phyloP scores from a whole-genome alignment of 345 rosid species.

The Acer campestre region DNA sequence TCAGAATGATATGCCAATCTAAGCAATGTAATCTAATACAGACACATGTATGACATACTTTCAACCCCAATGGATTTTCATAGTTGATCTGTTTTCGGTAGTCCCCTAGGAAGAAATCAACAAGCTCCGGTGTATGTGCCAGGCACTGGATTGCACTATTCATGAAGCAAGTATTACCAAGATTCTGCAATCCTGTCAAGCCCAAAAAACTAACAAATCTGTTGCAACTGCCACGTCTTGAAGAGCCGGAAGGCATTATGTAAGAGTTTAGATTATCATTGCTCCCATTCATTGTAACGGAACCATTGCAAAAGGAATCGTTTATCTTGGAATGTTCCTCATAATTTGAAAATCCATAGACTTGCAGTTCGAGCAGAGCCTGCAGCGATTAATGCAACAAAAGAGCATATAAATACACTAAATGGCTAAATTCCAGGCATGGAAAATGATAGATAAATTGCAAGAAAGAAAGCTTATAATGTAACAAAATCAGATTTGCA shows the following conservation, averaged over 20 bases:
- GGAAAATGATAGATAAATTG: not conserved
- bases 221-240: constrained; percentile 27
- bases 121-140: constrained; percentile 67
- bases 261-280: constrained; percentile 24
- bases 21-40: not conserved
- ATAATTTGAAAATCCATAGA: constrained; percentile 56
- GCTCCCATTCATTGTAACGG: constrained; percentile 37
- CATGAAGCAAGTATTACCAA: constrained; percentile 83
- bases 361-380: constrained; percentile 60
- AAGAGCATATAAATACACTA: not conserved
- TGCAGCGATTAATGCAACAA: constrained; percentile 19
- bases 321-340: constrained; percentile 23
- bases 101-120: constrained; percentile 72
- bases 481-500: not conserved
- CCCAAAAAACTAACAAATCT: constrained; percentile 48
- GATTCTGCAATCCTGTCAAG: constrained; percentile 65
- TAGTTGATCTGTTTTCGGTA: constrained; percentile 58
- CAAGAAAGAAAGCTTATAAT: not conserved
- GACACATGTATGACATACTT: constrained; percentile 31
- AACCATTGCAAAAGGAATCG: constrained; percentile 24
- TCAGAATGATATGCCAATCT: constrained; percentile 1
- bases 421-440: not conserved
- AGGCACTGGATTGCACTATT: constrained; percentile 74
- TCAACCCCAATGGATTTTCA: constrained; percentile 66
- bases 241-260: constrained; percentile 21